Percentiles rank a stretch among this genome's conserved stretches.
These are phyloP conservation scores for Pseudomassariella vexata DNA, from an alignment of 2,329 filamentous ascomycete species.

Conservation along the genomic window DNA sequence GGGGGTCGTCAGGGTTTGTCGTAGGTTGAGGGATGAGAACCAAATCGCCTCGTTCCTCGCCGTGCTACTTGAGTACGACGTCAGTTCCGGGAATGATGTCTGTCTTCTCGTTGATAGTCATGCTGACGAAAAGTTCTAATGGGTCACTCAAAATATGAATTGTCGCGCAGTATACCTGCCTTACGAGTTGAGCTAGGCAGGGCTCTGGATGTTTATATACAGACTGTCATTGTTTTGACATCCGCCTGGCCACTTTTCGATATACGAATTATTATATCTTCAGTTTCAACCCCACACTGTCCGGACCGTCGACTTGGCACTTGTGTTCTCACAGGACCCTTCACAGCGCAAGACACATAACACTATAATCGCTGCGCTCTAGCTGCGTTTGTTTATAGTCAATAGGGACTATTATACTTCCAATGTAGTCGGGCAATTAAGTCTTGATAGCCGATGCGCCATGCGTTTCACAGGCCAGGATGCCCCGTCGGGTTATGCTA, in stretches of 20 bases:
- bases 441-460: too few species aligned
- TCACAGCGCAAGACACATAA: too few species aligned
- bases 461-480: too few species aligned
- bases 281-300: neutral
- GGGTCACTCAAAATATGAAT: too few species aligned
- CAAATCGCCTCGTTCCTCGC: constrained; percentile 6
- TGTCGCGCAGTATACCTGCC: neutral
- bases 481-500: too few species aligned
- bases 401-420: too few species aligned
- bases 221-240: neutral
- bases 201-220: neutral
- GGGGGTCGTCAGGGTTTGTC: constrained; percentile 15
- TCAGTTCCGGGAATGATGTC: constrained; percentile 9
- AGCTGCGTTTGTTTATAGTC: too few species aligned
- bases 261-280: neutral
- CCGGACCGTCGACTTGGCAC: too few species aligned
- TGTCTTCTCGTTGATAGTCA: constrained; percentile 3
- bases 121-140: neutral
- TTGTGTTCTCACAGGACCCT: too few species aligned
- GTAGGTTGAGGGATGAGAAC: constrained; percentile 19
- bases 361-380: too few species aligned
- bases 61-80: constrained; percentile 5
- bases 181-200: neutral
- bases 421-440: too few species aligned
- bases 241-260: neutral